These are phyloP conservation scores for Coelastrella sp. DNA, from an alignment of 139 green algal genomes.

Conservation along the genomic window DNA sequence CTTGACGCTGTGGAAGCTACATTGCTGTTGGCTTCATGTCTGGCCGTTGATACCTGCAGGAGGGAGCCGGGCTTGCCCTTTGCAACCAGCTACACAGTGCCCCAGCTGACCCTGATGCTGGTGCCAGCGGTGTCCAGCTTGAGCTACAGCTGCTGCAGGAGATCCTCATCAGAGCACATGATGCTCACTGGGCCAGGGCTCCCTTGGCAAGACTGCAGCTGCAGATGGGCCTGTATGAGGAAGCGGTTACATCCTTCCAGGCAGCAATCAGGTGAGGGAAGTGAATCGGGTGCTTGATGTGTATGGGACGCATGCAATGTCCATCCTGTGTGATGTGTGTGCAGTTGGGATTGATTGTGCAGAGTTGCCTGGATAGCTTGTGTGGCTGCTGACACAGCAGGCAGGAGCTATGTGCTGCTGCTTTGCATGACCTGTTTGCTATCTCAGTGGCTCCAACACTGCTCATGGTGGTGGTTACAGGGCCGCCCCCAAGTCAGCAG, in stretches of 20 bases:
- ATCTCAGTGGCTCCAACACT: background rate
- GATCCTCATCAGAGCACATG: slow-evolving; percentile 29
- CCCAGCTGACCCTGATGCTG: background rate
- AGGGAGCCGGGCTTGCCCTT: slow-evolving; percentile 62
- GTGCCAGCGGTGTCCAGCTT: background rate
- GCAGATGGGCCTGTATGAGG: slow-evolving; percentile 4
- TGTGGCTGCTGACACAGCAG: no score
- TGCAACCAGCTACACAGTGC: slow-evolving; percentile 53
- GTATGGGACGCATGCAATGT: no score
- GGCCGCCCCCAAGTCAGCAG: slow-evolving; percentile 42
- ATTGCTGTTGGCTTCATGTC: no score
- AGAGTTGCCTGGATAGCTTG: no score
- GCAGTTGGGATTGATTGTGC: no score
- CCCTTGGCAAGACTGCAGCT: slow-evolving; percentile 49
- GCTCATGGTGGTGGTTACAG: background rate
- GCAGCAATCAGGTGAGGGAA: slow-evolving; percentile 30
- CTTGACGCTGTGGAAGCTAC: no score
- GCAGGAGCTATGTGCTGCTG: no score
- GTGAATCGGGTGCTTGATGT: background rate
- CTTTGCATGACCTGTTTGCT: no score
- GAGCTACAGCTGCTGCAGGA: slow-evolving; percentile 59
- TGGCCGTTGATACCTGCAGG: slow-evolving; percentile 23
- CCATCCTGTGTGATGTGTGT: no score
- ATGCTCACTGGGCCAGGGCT: slow-evolving; percentile 26
- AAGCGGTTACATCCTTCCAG: slow-evolving; percentile 16